Evolutionary conservation across 23 red algal species (phyloP).

Genomic region (Cyanidiococcus yangmingshanensis): DNA sequence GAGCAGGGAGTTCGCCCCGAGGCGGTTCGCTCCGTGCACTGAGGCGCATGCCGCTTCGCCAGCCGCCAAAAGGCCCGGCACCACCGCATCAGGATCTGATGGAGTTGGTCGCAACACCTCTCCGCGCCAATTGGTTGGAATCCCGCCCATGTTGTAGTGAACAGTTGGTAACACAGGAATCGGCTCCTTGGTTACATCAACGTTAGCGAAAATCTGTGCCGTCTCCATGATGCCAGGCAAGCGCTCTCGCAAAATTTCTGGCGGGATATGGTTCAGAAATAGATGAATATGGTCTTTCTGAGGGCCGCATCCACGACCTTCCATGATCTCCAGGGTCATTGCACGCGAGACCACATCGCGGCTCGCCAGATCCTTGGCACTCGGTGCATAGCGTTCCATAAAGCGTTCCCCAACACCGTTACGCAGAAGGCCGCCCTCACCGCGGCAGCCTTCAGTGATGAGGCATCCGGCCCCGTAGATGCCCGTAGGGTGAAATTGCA

Average conservation of each 20-base stretch:
- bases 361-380: conserved; percentile 83
- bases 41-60: conserved; percentile 91
- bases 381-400: conserved; percentile 97
- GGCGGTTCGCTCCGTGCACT: conserved; percentile 88
- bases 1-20: conserved; percentile 84
- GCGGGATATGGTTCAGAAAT: conserved; percentile 82
- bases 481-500: conserved; percentile 97
- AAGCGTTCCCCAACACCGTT: conserved; percentile 87
- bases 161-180: conserved; percentile 93
- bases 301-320: conserved; percentile 71
- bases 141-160: conserved; percentile 99
- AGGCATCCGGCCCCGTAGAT: conserved; percentile 97
- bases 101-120: conserved; percentile 61
- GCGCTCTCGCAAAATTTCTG: conserved; percentile 44
- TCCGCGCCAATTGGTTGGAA: conserved; percentile 89
- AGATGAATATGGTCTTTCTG: conserved; percentile 84
- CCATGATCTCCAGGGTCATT: conserved; percentile 85
- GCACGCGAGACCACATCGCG: conserved; percentile 92
- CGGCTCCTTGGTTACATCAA: conserved; percentile 84
- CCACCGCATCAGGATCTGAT: conserved; percentile 45
- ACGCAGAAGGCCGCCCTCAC: conserved; percentile 82
- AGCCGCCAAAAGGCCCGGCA: conserved; percentile 72
- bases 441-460: conserved; percentile 85
- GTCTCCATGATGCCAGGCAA: conserved; percentile 90
- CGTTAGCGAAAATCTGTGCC: conserved; percentile 83